Conservation (phyloP, 371 early-diverging fungal genomes). For the Mortierella sp. region DNA sequence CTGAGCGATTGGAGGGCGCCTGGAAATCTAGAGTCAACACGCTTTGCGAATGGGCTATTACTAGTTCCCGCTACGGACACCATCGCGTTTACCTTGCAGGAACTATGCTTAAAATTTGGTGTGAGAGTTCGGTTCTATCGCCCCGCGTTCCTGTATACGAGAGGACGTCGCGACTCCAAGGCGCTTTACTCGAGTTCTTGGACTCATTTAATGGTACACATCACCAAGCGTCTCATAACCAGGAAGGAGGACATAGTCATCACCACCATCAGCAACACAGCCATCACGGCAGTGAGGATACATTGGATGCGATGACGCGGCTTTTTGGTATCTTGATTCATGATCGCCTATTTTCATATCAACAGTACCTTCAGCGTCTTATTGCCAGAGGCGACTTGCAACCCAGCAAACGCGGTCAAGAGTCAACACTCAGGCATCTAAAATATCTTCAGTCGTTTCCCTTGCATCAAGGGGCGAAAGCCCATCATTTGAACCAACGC, state of each 20-base stretch:
- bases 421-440: slow-evolving; percentile 63
- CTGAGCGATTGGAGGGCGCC: slow-evolving; percentile 16
- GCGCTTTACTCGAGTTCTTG: slow-evolving; percentile 38
- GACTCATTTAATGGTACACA: slow-evolving; percentile 44
- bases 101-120: slow-evolving; percentile 65
- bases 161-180: slow-evolving; percentile 31
- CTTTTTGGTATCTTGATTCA: slow-evolving; percentile 73
- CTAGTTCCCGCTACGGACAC: slow-evolving; percentile 65
- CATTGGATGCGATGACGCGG: slow-evolving; percentile 39
- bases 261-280: slow-evolving; percentile 28
- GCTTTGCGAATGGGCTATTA: slow-evolving; percentile 74
- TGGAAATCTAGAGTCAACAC: slow-evolving; percentile 44
- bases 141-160: slow-evolving; percentile 38
- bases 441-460: slow-evolving; percentile 70
- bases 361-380: slow-evolving; percentile 70
- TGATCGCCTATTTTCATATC: slow-evolving; percentile 70
- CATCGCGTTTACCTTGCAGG: slow-evolving; percentile 70
- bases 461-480: slow-evolving; percentile 36
- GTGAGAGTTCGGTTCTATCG: slow-evolving; percentile 53
- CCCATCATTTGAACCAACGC: slow-evolving; percentile 69
- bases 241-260: slow-evolving; percentile 9
- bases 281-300: slow-evolving; percentile 38
- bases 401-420: slow-evolving; percentile 55
- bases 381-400: slow-evolving; percentile 76
- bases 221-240: slow-evolving; percentile 11